A percentile compares a stretch with the other conserved stretches of the same genome.
Evolutionary conservation across 306 rosid species (phyloP).

Genomic region (Malus sylvestris): DNA sequence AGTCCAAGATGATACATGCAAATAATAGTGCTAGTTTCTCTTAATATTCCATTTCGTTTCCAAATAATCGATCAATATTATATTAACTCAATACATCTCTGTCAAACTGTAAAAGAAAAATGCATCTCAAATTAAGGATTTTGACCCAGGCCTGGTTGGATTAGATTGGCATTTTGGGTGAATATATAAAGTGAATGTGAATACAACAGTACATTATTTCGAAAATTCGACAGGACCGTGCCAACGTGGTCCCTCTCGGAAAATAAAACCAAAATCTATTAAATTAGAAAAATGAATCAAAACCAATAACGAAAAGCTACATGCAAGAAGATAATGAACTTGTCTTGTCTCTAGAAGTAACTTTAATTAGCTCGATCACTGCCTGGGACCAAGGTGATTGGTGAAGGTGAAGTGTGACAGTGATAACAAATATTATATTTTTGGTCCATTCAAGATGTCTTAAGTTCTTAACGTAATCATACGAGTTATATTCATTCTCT

Average conservation of each 20-base stretch:
- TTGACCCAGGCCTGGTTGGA: background rate
- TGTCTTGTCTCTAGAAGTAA: background rate
- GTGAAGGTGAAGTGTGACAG: background rate
- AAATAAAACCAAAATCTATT: background rate
- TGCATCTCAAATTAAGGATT: background rate
- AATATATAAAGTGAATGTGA: background rate
- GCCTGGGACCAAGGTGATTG: background rate
- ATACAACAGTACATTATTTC: constrained; percentile 1
- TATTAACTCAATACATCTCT: background rate
- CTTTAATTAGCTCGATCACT: background rate
- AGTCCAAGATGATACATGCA: too few relatives aligned
- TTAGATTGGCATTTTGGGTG: background rate
- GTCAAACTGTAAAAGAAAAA: background rate
- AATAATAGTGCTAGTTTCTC: background rate
- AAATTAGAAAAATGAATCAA: background rate
- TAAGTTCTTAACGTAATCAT: background rate
- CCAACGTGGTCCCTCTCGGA: background rate
- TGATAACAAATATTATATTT: background rate
- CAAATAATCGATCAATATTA: background rate
- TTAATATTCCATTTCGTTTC: too few relatives aligned
- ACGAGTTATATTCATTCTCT: background rate
- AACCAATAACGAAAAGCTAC: background rate
- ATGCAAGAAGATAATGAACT: background rate
- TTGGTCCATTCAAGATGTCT: background rate
- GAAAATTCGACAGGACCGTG: background rate